Evolutionary conservation across 208 protist genomes (phyloP), one percentile per base, ranked within the genome.

Genomic region (Wallacemonas sp.): DNA sequence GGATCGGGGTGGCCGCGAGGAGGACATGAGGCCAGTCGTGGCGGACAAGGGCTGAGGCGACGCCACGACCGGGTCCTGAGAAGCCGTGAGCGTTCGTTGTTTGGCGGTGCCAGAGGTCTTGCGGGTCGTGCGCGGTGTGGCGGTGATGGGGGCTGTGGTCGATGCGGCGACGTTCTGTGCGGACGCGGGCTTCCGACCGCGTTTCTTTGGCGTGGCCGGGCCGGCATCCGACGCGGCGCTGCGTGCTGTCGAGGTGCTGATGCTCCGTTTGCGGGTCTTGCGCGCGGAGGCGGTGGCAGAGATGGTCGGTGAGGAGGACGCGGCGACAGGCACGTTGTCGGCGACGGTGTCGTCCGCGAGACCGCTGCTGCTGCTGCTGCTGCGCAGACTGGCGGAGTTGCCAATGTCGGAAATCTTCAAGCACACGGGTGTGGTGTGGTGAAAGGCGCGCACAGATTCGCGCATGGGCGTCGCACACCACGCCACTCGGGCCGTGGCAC

Each of bases 221-320:
- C 48, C 26, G 0, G 50, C 5, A 18, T 20, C 23, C 39, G 22
- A 54, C 22, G 38, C 39, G 10, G 32, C 4, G 22, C 25, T 12
- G 10, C 45, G 18, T 29, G 20, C 46, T 0, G 29, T 36, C 1
- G 33, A 0, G 0, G n/a, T 3, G 18, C 49, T 42, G 3, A 45
- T 28, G 20, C 45, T 57, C 46, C 46, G 73, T 33, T n/a, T 26
- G 57, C 41, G 36, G 39, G 31, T 38, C 28, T 70, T 22, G 7
- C 31, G 32, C 42, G 65, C 5, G 22, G 48, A 55, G 26, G 48
- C 20, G 23, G 48, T 33, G 10, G 10, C 48, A 11, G 22, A 4
- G 36, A 12, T 12, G 4, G 12, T 23, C 42, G 20, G 42, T 48
- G 42, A 48, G 14, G 52, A 57, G 12, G 25, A 5, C n/a, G 49